Conservation (phyloP, 2,329 filamentous ascomycete genomes). For the Apiospora kogelbergensis region DNA sequence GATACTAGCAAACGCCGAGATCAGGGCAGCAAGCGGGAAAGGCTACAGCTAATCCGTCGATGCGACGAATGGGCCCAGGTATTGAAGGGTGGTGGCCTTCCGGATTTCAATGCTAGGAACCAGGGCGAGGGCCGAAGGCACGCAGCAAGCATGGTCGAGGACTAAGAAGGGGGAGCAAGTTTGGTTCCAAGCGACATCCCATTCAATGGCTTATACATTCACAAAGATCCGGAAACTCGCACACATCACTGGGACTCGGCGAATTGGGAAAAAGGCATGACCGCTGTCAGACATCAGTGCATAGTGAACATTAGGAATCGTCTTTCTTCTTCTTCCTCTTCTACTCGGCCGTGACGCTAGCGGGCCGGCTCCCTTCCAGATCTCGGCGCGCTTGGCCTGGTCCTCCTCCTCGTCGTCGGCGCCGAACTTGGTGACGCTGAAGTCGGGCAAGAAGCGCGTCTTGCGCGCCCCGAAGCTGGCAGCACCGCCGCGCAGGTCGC, state of each 20-base stretch:
- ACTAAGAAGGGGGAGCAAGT: too few species aligned
- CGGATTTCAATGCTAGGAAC: too few species aligned
- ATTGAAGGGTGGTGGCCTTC: too few species aligned
- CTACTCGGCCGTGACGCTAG: slow-evolving; percentile 20
- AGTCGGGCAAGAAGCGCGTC: slow-evolving; percentile 44
- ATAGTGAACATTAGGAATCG: background rate
- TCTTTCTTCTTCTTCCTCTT: background rate
- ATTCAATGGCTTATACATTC: background rate
- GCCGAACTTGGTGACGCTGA: slow-evolving; percentile 57
- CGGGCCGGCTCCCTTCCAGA: slow-evolving; percentile 35
- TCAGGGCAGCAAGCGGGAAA: too few species aligned
- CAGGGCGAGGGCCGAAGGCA: too few species aligned
- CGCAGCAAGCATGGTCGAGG: too few species aligned
- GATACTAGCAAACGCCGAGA: too few species aligned
- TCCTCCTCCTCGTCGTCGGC: slow-evolving; percentile 47
- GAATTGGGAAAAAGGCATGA: background rate
- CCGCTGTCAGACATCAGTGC: background rate
- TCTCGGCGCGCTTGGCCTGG: slow-evolving; percentile 29
- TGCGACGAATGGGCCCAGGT: too few species aligned
- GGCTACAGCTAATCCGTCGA: too few species aligned
- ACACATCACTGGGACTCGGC: background rate
- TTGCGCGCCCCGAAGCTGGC: slow-evolving; percentile 22
- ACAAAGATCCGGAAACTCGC: background rate
- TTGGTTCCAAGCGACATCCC: too few species aligned
- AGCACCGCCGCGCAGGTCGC: slow-evolving; percentile 36